These are phyloP conservation scores for Metschnikowia aberdeeniae DNA, from an alignment of 805 yeast species.

Conservation along the genomic window DNA sequence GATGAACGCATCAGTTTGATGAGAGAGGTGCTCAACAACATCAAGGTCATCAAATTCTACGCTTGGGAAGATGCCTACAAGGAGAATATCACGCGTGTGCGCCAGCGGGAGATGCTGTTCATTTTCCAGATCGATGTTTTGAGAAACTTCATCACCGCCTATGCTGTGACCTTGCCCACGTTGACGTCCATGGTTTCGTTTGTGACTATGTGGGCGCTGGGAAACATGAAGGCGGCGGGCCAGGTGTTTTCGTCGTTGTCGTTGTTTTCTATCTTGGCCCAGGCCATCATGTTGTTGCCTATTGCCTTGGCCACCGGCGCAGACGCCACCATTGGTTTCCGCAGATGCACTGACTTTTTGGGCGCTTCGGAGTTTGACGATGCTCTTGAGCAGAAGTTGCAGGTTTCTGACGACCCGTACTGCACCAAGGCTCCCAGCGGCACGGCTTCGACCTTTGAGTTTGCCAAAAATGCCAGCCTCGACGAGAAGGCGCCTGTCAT, in stretches of 20 bases:
- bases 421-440: conserved; percentile 7
- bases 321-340: conserved; percentile 41
- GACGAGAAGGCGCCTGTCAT: conserved; percentile 2
- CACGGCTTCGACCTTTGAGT: conserved; percentile 1
- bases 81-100: conserved; percentile 29
- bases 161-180: conserved; percentile 42
- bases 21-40: conserved; percentile 39
- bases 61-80: conserved; percentile 46
- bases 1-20: conserved; percentile 40
- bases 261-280: conserved; percentile 41
- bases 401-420: conserved; percentile 7
- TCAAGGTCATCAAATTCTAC: conserved; percentile 43
- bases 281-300: conserved; percentile 41
- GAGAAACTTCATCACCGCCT: conserved; percentile 40
- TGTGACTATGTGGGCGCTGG: conserved; percentile 44
- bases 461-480: background rate
- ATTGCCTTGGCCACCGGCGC: conserved; percentile 43
- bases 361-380: conserved; percentile 17
- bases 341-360: conserved; percentile 23
- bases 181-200: conserved; percentile 44
- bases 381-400: conserved; percentile 9
- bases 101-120: conserved; percentile 38
- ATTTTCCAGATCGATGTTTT: conserved; percentile 39
- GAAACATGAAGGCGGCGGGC: conserved; percentile 33
- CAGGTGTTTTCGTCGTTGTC: conserved; percentile 41